Percentiles rank a stretch among this genome's conserved stretches.
phyloP scores from a whole-genome alignment of 2,329 filamentous ascomycete species.

The Xylariaceae sp. region DNA sequence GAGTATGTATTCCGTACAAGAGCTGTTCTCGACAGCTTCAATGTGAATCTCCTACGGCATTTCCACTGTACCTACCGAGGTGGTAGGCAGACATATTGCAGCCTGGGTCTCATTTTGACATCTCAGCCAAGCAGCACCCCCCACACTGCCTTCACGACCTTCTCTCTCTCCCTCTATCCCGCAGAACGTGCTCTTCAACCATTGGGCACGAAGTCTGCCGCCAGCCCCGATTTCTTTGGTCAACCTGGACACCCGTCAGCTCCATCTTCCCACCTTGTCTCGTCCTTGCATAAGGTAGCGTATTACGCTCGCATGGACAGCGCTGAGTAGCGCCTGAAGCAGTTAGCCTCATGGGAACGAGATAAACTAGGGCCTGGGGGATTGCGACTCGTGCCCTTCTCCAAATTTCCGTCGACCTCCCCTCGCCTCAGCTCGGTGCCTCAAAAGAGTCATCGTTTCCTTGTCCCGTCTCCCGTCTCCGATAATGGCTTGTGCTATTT shows the following conservation, averaged over 20 bases:
- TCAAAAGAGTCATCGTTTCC: constrained; percentile 23
- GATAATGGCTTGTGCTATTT: constrained; percentile 26
- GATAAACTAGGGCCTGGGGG: constrained; percentile 20
- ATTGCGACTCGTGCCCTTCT: constrained; percentile 26
- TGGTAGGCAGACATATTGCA: neutral
- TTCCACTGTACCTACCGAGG: neutral
- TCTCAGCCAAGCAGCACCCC: constrained; percentile 16
- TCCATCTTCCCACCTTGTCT: constrained; percentile 11
- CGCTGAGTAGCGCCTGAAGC: constrained; percentile 21
- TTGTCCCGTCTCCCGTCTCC: constrained; percentile 3
- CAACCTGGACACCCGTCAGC: constrained; percentile 1
- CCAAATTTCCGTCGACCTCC: constrained; percentile 23
- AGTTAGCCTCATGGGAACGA: constrained; percentile 23
- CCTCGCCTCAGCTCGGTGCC: constrained; percentile 27
- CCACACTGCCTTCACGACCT: constrained; percentile 29
- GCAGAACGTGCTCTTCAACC: constrained; percentile 26
- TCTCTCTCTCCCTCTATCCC: constrained; percentile 24
- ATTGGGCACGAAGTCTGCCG: constrained; percentile 35
- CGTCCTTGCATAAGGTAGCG: constrained; percentile 12
- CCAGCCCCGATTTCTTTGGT: constrained; percentile 27
- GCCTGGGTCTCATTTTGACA: constrained; percentile 6
- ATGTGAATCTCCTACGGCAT: neutral
- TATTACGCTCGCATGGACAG: constrained; percentile 20
- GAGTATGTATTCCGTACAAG: no score
- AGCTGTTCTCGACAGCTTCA: no score